These are phyloP conservation scores for Pestalotiopsis sp. DNA, from an alignment of 2,329 filamentous ascomycete species.

Conservation along the genomic window DNA sequence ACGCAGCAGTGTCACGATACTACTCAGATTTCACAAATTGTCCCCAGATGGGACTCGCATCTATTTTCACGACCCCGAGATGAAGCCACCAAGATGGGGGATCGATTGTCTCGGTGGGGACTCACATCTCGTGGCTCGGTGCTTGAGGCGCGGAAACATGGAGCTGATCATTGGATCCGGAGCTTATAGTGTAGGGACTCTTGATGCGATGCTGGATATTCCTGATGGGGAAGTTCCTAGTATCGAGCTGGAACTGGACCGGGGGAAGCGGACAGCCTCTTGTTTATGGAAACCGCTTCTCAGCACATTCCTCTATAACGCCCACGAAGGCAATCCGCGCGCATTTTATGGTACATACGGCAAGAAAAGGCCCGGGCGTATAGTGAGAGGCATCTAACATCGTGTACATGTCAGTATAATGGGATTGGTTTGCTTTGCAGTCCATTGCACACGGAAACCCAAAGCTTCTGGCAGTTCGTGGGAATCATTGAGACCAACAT, in stretches of 20 bases:
- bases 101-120: not conserved
- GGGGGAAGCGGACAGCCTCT: not conserved
- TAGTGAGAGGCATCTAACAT: not conserved
- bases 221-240: not conserved
- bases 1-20: not conserved
- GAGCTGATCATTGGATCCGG: not conserved
- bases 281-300: not conserved
- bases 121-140: not conserved
- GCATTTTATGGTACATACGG: slow-evolving; percentile 2
- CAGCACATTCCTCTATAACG: not conserved
- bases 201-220: not conserved
- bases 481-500: no score
- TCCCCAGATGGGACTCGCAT: not conserved
- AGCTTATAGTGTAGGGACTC: not conserved
- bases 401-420: not conserved
- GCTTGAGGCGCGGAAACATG: not conserved
- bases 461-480: no score
- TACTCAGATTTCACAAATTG: not conserved
- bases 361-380: not conserved
- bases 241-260: not conserved
- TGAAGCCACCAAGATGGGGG: not conserved
- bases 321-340: not conserved
- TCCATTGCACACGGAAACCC: no score
- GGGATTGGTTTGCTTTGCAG: not conserved
- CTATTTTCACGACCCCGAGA: not conserved